Evolutionary conservation across 768 basidiomycete species (phyloP).

Genomic region (Trametes sanguinea): DNA sequence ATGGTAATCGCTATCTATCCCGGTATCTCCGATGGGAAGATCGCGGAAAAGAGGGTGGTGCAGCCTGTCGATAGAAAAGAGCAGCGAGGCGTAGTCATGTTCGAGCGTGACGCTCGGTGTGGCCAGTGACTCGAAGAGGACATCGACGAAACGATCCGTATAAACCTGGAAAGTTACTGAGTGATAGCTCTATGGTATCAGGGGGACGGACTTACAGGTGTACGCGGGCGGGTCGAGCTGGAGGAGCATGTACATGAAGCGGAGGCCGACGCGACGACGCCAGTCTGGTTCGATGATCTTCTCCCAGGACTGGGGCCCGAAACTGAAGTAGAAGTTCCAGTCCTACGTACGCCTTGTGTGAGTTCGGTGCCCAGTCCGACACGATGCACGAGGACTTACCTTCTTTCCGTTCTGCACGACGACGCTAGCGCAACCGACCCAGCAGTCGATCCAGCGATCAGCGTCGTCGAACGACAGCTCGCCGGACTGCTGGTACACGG

Average conservation of each 20-base stretch:
- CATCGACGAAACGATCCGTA: conserved; percentile 52
- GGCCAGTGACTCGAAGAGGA: conserved; percentile 55
- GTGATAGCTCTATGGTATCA: not conserved
- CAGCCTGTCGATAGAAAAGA: conserved; percentile 61
- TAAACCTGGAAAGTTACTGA: conserved; percentile 38
- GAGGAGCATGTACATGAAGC: conserved; percentile 59
- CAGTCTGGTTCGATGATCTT: conserved; percentile 53
- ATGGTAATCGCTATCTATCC: conserved; percentile 20
- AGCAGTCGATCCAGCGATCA: conserved; percentile 66
- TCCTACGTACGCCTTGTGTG: conserved; percentile 39
- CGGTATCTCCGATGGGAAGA: conserved; percentile 30
- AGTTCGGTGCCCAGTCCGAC: too few species aligned
- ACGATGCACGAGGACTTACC: conserved; percentile 33
- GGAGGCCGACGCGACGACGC: conserved; percentile 60
- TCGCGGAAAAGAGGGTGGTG: conserved; percentile 52
- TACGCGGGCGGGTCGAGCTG: conserved; percentile 64
- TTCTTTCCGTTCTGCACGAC: conserved; percentile 52
- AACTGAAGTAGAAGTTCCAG: conserved; percentile 61
- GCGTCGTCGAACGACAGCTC: conserved; percentile 38
- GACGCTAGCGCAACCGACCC: conserved; percentile 70
- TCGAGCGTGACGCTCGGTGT: conserved; percentile 52
- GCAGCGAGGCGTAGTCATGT: conserved; percentile 54
- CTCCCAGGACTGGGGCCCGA: conserved; percentile 55
- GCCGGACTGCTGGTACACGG: conserved; percentile 25
- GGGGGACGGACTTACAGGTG: conserved; percentile 41